Evolutionary conservation across 371 early-diverging fungal genomes (phyloP).

Genomic region (Batkoa obscura): DNA sequence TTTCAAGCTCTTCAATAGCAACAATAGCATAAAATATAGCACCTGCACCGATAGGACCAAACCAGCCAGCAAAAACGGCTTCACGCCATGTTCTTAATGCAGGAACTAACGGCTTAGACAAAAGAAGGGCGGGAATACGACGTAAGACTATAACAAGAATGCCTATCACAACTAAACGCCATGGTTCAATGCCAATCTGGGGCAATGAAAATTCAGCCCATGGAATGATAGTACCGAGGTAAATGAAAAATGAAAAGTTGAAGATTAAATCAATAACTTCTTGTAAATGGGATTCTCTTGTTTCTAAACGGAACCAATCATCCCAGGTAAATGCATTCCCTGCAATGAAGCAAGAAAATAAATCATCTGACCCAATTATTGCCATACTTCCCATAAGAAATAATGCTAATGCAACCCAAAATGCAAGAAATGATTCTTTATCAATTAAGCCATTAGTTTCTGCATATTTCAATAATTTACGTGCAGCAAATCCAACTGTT

Average conservation of each 20-base stretch:
- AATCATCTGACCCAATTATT: conserved; percentile 60
- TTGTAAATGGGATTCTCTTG: conserved; percentile 69
- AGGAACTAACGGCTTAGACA: conserved; percentile 42
- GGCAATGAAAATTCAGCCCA: conserved; percentile 43
- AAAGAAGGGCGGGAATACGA: conserved; percentile 55
- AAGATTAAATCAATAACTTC: conserved; percentile 81
- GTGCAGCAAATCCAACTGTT: conserved; percentile 47
- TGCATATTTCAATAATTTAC: conserved; percentile 45
- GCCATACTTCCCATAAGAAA: conserved; percentile 58
- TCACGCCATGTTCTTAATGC: conserved; percentile 56
- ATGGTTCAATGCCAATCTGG: conserved; percentile 29
- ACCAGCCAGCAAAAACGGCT: conserved; percentile 89
- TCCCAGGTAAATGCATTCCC: conserved; percentile 80
- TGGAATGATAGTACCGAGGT: conserved; percentile 76
- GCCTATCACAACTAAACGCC: conserved; percentile 47
- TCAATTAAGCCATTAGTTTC: conserved; percentile 55
- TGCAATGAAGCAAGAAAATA: conserved; percentile 79
- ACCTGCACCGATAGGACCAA: conserved; percentile 86
- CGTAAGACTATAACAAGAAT: conserved; percentile 67
- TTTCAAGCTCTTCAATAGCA: conserved; percentile 22
- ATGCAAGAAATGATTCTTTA: conserved; percentile 70
- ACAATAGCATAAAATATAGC: conserved; percentile 61
- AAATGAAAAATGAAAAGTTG: conserved; percentile 78
- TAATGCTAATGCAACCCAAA: conserved; percentile 63
- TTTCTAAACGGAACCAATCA: conserved; percentile 74